Percentiles rank a stretch among this genome's conserved stretches.
phyloP scores from a whole-genome alignment of 176 grass and related monocot species.

The Eleusine coracana region DNA sequence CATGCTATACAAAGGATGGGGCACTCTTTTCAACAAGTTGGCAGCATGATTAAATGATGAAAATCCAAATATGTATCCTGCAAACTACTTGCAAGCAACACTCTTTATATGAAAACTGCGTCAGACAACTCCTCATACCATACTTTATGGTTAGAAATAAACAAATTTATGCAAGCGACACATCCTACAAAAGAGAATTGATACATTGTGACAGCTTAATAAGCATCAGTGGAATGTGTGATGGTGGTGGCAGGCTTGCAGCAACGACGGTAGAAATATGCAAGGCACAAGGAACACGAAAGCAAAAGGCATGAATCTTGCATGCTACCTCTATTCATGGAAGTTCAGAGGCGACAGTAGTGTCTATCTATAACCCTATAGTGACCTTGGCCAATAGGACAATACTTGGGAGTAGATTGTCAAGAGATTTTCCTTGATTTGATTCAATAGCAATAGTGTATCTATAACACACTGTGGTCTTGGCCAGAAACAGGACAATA shows the following conservation, averaged over 20 bases:
- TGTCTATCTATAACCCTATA: background rate
- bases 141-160: background rate
- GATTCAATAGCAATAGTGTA: background rate
- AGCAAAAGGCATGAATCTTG: background rate
- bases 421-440: no score
- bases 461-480: background rate
- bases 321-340: conserved; percentile 1
- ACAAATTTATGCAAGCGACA: background rate
- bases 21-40: conserved; percentile 7
- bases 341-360: background rate
- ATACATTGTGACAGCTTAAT: conserved; percentile 12
- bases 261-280: no score
- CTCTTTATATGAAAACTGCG: background rate
- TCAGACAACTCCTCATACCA: background rate
- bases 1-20: conserved; percentile 6
- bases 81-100: conserved; percentile 2
- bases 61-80: background rate
- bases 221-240: background rate
- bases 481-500: background rate
- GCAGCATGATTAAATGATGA: background rate
- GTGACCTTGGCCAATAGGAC: background rate
- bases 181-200: background rate
- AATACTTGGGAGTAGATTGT: no score
- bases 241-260: no score
- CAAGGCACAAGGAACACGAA: background rate